phyloP scores from a whole-genome alignment of 352 stramenopile genomes.

The Pythium rishiriense region DNA sequence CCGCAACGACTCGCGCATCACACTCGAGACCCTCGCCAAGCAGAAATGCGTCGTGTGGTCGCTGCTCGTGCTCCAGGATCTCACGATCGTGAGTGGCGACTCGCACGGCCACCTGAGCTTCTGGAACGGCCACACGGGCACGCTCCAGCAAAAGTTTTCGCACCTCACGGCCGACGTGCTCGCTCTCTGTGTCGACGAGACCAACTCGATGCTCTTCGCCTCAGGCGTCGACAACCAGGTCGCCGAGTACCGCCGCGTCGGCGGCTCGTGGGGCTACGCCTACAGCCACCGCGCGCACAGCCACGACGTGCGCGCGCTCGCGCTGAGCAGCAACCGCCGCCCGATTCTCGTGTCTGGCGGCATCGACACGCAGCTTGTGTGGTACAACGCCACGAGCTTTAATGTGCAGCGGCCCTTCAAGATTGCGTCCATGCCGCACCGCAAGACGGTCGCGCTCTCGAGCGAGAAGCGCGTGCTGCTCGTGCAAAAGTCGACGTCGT shows the following conservation, averaged over 20 bases:
- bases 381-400: constrained; percentile 87
- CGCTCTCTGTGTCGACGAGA: constrained; percentile 75
- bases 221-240: constrained; percentile 94
- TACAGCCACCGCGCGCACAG: constrained; percentile 90
- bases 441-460: constrained; percentile 60
- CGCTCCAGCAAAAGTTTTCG: constrained; percentile 91
- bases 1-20: constrained; percentile 85
- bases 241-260: constrained; percentile 73
- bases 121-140: constrained; percentile 91
- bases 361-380: constrained; percentile 94
- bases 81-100: constrained; percentile 92
- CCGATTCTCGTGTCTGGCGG: constrained; percentile 88
- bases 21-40: constrained; percentile 75
- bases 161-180: constrained; percentile 92
- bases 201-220: constrained; percentile 90
- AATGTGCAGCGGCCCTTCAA: constrained; percentile 82
- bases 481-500: constrained; percentile 66
- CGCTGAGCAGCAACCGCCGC: constrained; percentile 53
- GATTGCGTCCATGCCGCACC: constrained; percentile 88
- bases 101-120: constrained; percentile 93
- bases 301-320: constrained; percentile 89
- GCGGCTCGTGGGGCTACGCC: constrained; percentile 68
- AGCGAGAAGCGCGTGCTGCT: constrained; percentile 72
- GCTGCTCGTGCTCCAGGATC: constrained; percentile 86
- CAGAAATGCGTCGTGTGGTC: constrained; percentile 89